These are phyloP conservation scores for Physaria fendleri DNA, from an alignment of 345 rosid species.

Conservation along the genomic window DNA sequence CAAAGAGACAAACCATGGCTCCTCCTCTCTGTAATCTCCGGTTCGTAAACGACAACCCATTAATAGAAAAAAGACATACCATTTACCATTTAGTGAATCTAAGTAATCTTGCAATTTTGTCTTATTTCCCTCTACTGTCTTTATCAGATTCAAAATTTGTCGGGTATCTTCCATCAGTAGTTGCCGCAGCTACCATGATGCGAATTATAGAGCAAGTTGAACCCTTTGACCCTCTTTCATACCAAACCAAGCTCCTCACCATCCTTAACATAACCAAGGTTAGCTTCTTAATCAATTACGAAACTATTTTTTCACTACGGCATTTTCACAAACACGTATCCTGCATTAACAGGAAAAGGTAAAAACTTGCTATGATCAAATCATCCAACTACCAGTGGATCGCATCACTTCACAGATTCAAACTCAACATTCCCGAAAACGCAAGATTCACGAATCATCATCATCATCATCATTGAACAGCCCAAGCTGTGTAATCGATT, in stretches of 20 bases:
- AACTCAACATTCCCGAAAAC: too few species aligned
- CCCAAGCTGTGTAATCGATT: too few species aligned
- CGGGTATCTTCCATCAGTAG: constrained; percentile 60
- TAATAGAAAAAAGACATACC: not conserved
- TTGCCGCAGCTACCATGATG: constrained; percentile 88
- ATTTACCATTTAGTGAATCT: constrained; percentile 1
- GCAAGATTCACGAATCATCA: too few species aligned
- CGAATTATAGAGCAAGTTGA: constrained; percentile 55
- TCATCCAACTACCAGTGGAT: too few species aligned
- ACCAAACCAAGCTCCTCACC: constrained; percentile 47
- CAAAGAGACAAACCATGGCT: constrained; percentile 81
- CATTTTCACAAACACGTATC: too few species aligned
- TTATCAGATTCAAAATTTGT: constrained; percentile 62
- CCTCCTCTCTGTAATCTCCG: constrained; percentile 56
- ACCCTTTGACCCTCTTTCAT: constrained; percentile 39
- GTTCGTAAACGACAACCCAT: constrained; percentile 40
- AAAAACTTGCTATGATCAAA: too few species aligned
- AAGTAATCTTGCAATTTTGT: constrained; percentile 9
- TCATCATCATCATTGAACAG: too few species aligned
- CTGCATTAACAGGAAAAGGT: too few species aligned
- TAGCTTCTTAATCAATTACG: too few species aligned
- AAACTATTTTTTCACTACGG: too few species aligned
- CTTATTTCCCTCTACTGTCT: not conserved
- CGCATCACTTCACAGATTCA: too few species aligned
- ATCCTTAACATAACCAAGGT: constrained; percentile 40